These are phyloP conservation scores for Quillaja saponaria DNA, from an alignment of 306 rosid species.

Conservation along the genomic window DNA sequence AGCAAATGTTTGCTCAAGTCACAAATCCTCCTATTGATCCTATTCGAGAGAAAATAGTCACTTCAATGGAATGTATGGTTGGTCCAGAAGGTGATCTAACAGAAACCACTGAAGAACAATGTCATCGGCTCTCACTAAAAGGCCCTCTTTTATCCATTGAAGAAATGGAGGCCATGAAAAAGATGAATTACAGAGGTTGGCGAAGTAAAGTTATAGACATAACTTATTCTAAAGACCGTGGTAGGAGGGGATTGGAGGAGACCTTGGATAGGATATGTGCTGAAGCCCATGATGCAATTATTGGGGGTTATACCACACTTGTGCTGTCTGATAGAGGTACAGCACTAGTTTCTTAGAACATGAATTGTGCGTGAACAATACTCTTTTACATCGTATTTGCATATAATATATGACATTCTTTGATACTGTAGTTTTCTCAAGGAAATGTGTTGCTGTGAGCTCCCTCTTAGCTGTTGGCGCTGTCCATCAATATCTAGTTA, in stretches of 20 bases:
- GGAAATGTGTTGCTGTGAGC: slow-evolving; percentile 80
- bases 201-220: slow-evolving; percentile 82
- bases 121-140: slow-evolving; percentile 88
- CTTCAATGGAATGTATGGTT: slow-evolving; percentile 94
- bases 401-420: background rate
- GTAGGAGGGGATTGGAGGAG: slow-evolving; percentile 79
- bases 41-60: slow-evolving; percentile 93
- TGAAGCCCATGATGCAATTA: slow-evolving; percentile 81
- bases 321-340: slow-evolving; percentile 98
- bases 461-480: slow-evolving; percentile 96
- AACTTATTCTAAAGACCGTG: slow-evolving; percentile 75
- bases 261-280: slow-evolving; percentile 82
- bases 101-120: slow-evolving; percentile 86
- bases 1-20: slow-evolving; percentile 99
- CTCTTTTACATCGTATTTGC: background rate
- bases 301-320: slow-evolving; percentile 74
- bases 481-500: slow-evolving; percentile 93
- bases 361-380: too few relatives aligned
- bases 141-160: slow-evolving; percentile 75
- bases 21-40: slow-evolving; percentile 99
- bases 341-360: background rate
- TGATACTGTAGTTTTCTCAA: slow-evolving; percentile 70
- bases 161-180: slow-evolving; percentile 84
- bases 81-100: slow-evolving; percentile 99
- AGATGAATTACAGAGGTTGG: slow-evolving; percentile 92